Base-by-base conservation (phyloP, 176 grass and related monocot genomes). In the Thinopyrum elongatum region DNA sequence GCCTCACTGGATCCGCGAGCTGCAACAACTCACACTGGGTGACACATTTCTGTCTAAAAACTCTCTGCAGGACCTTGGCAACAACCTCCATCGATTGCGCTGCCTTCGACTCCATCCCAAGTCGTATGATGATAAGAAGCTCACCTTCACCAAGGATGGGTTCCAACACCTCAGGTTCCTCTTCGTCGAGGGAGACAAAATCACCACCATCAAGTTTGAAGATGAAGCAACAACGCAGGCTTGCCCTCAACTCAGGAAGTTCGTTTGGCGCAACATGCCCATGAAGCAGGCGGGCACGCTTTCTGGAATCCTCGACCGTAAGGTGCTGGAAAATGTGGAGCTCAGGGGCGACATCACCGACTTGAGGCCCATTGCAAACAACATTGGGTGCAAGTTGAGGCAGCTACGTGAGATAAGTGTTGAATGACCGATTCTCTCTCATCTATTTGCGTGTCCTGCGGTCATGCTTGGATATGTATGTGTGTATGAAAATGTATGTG, bases 121-220 rank as follows among this genome's bases (percentile, higher is more conserved):
- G 0, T 41, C 82, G 1, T 84, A 64, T 38, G n/a, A 0, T 11
- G 53, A 75, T 2, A 4, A 10, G 0, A 39, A 22, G 2, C 70
- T 76, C 38, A 23, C 0, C 7, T 84, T 84, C 82, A 75, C 0
- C 26, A 41, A 57, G 6, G 35, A 25, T 11, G 6, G 10, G 7
- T 84, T 76, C 27, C 6, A 65, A 29, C 36, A 58, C 13, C 82
- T 84, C 59, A 84, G 0, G 82, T 1, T 74, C 36, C 82, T 84
- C 36, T 14, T 64, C 3, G 0, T 84, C 7, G 26, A 75, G 2
- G 57, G 70, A 1, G 3, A 42, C 36, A 15, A 6, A 38, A 4
- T 75, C 82, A 75, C 12, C 19, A 1, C 16, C 0, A n/a, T n/a
- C n/a, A n/a, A n/a, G n/a, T n/a, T n/a, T n/a, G n/a, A n/a, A n/a